Base-by-base conservation (phyloP, 2,329 filamentous ascomycete species). In the Pseudonectria foliicola region DNA sequence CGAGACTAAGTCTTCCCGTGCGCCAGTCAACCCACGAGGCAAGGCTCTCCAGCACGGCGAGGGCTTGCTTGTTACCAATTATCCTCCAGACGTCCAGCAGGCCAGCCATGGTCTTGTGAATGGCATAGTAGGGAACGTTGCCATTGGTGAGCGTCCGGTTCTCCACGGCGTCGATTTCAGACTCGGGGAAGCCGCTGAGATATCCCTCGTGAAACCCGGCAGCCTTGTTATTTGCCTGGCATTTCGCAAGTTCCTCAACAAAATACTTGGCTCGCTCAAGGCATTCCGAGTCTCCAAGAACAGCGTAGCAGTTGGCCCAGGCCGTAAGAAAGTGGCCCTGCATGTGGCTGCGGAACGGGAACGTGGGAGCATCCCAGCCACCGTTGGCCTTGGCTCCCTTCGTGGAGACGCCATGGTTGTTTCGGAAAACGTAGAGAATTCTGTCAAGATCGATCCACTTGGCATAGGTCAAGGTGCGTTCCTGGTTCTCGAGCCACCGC, bases 61-160 rank as follows among this genome's bases (percentile, higher is more conserved):
- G 56, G 6, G 70, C 66, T 4, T 53, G 63, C 0, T 52, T 45
- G 43, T 69, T 62, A 3, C 63, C 67, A 10, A 68, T 53, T 13
- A 60, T 52, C 5, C 63, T 60, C 59, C 67, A 73, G 3, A 68
- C 65, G 29, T 74, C 70, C 2, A 73, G 60, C 10, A 73, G 56
- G 0, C 70, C 70, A 2, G 67, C 63, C 48, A 73, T 61, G 2
- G 66, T 71, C 55, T 73, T 74, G 53, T 74, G 70, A n/a, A 73
- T 57, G 14, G 64, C 63, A 39, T 74, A 74, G 50, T 72, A 74
- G 0, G 69, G 68, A 1, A 74, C 70, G 30, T 73, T 73, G 18
- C 69, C 68, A 27, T 65, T 69, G 33, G 24, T 59, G 10, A 72
- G 51, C 0, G 56, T 68, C 1, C 68, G 53, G 1, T 52, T 48